A percentile compares a stretch with the other conserved stretches of the same genome.
These are phyloP conservation scores for Ambrosia hybrid DNA, from an alignment of 140 eudicot genomes.

Conservation along the genomic window DNA sequence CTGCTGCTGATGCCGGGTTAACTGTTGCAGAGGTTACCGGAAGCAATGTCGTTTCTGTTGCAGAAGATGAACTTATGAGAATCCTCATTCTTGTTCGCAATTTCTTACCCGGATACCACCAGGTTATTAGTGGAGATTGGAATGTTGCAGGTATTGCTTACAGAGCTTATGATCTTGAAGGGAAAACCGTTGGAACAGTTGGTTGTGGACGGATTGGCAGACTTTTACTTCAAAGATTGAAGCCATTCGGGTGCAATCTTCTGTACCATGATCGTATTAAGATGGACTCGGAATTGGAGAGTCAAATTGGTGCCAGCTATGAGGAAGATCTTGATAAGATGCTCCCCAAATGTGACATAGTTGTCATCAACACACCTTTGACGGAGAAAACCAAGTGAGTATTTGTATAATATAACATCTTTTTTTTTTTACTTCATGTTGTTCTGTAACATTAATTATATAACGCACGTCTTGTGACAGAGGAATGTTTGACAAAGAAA, in stretches of 20 bases:
- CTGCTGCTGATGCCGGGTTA: slow-evolving; percentile 90
- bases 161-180: slow-evolving; percentile 96
- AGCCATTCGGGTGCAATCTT: slow-evolving; percentile 90
- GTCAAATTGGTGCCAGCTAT: slow-evolving; percentile 64
- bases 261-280: slow-evolving; percentile 85
- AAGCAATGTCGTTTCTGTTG: slow-evolving; percentile 91
- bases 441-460: background rate
- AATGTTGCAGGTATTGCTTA: slow-evolving; percentile 92
- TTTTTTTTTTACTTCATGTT: background rate
- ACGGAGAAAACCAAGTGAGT: slow-evolving; percentile 94
- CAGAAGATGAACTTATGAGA: slow-evolving; percentile 97
- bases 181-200: slow-evolving; percentile 94
- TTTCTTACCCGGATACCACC: slow-evolving; percentile 92
- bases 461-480: slow-evolving; percentile 37
- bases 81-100: slow-evolving; percentile 92
- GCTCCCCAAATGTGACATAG: slow-evolving; percentile 92
- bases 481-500: slow-evolving; percentile 89
- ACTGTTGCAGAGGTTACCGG: slow-evolving; percentile 99
- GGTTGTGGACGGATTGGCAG: slow-evolving; percentile 95
- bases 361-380: slow-evolving; percentile 85
- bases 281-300: slow-evolving; percentile 87
- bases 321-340: slow-evolving; percentile 93
- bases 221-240: slow-evolving; percentile 85
- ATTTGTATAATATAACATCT: background rate
- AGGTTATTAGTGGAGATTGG: slow-evolving; percentile 91